Evolutionary conservation across 257 asterid species (phyloP).

Genomic region (Galeopsis tetrahit): DNA sequence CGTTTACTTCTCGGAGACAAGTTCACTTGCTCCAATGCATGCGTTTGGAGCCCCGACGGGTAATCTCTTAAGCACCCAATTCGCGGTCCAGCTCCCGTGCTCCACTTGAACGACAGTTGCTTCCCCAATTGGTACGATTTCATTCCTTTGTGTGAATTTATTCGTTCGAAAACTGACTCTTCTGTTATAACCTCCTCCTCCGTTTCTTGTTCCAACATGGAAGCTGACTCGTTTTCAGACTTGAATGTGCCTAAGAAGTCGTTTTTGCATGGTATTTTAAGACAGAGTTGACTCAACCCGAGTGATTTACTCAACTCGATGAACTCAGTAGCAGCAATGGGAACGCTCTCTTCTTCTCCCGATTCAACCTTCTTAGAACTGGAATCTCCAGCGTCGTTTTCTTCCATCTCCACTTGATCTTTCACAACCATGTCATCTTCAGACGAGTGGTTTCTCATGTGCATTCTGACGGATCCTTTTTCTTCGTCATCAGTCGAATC

Average conservation of each 20-base stretch:
- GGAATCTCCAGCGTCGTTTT: conserved; percentile 32
- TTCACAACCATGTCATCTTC: conserved; percentile 62
- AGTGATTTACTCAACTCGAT: conserved; percentile 32
- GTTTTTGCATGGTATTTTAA: conserved; percentile 65
- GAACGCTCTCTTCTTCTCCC: conserved; percentile 30
- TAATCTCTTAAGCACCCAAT: conserved; percentile 84
- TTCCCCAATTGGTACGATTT: conserved; percentile 71
- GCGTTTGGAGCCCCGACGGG: conserved; percentile 75
- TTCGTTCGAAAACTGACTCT: conserved; percentile 58
- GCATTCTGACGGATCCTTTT: conserved; percentile 51
- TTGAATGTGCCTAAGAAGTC: conserved; percentile 47
- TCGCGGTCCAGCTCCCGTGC: conserved; percentile 93
- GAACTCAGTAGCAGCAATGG: conserved; percentile 24
- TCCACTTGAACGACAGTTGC: conserved; percentile 82
- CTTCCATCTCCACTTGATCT: conserved; percentile 44
- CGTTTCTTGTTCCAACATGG: conserved; percentile 27
- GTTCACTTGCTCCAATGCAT: conserved; percentile 70
- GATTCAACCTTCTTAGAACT: conserved; percentile 34
- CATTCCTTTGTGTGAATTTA: conserved; percentile 65
- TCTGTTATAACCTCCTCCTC: conserved; percentile 49
- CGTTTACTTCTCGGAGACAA: conserved; percentile 68
- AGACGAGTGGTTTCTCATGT: conserved; percentile 61
- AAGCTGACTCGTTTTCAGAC: conserved; percentile 33
- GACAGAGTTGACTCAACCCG: conserved; percentile 44
- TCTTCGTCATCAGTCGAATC: conserved; percentile 67